Conservation (phyloP, 2,329 filamentous ascomycete genomes). For the Scedosporium boydii region DNA sequence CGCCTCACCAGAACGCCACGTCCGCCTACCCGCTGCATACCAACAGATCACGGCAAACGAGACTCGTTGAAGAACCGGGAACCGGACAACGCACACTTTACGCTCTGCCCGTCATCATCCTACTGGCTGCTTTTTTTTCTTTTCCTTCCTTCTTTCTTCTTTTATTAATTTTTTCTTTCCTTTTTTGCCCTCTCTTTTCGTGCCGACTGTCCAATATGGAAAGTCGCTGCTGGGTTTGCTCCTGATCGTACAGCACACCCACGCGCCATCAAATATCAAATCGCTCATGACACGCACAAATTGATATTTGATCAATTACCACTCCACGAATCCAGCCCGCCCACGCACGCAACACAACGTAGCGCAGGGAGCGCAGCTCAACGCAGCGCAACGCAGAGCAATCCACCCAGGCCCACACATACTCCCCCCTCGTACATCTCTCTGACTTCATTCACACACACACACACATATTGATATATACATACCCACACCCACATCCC, state of each 20-base stretch:
- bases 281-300: neutral
- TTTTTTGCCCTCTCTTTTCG: neutral
- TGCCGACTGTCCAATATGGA: neutral
- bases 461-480: neutral
- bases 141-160: neutral
- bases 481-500: conserved; percentile 1
- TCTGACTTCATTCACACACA: neutral
- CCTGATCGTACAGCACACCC: neutral
- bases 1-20: neutral
- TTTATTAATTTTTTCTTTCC: neutral
- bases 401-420: neutral
- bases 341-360: neutral
- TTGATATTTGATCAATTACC: no score
- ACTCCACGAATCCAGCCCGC: neutral
- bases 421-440: neutral
- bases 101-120: neutral
- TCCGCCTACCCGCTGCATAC: neutral
- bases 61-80: neutral
- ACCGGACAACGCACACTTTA: neutral
- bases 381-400: neutral
- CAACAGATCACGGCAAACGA: neutral
- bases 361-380: neutral
- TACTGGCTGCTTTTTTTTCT: neutral
- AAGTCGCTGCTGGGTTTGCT: neutral
- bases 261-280: neutral